Conservation (phyloP, 1,284 basidiomycete species). For the Austropuccinia psidii region DNA sequence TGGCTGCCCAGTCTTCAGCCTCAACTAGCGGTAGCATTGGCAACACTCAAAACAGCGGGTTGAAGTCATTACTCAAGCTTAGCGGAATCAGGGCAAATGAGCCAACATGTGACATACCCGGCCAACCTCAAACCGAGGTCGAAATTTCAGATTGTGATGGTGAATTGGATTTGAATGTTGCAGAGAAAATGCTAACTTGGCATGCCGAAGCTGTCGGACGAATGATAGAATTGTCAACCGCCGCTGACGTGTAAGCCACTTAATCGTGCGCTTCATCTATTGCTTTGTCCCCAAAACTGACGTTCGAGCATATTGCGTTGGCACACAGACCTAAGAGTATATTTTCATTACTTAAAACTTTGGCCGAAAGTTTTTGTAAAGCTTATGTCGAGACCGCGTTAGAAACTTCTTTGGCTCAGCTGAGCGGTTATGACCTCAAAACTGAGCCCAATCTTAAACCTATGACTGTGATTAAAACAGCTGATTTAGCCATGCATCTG, state of each 20-base stretch:
- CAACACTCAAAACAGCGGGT: slow-evolving; percentile 22
- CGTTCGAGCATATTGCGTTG: background rate
- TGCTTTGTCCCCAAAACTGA: background rate
- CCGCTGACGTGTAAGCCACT: slow-evolving; percentile 67
- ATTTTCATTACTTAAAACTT: slow-evolving; percentile 70
- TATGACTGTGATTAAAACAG: slow-evolving; percentile 61
- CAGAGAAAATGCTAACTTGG: slow-evolving; percentile 87
- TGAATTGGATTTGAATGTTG: slow-evolving; percentile 62
- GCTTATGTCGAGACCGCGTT: slow-evolving; percentile 84
- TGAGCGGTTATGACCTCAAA: slow-evolving; percentile 67
- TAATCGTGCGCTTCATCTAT: background rate
- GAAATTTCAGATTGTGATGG: slow-evolving; percentile 76
- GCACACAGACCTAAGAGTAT: slow-evolving; percentile 72
- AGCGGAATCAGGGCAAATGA: slow-evolving; percentile 48
- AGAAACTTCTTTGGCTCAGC: slow-evolving; percentile 70
- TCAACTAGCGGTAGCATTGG: slow-evolving; percentile 21
- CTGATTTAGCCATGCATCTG: slow-evolving; percentile 85
- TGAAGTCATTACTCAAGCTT: slow-evolving; percentile 53
- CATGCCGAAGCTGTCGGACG: slow-evolving; percentile 90
- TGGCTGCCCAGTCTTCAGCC: slow-evolving; percentile 52
- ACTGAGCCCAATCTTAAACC: slow-evolving; percentile 69
- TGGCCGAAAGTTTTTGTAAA: slow-evolving; percentile 78
- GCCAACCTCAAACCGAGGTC: slow-evolving; percentile 51
- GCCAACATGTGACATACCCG: slow-evolving; percentile 41
- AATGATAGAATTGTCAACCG: slow-evolving; percentile 73